These are phyloP conservation scores for Spathaspora sp. DNA, from an alignment of 1,139 yeast species.

Conservation along the genomic window DNA sequence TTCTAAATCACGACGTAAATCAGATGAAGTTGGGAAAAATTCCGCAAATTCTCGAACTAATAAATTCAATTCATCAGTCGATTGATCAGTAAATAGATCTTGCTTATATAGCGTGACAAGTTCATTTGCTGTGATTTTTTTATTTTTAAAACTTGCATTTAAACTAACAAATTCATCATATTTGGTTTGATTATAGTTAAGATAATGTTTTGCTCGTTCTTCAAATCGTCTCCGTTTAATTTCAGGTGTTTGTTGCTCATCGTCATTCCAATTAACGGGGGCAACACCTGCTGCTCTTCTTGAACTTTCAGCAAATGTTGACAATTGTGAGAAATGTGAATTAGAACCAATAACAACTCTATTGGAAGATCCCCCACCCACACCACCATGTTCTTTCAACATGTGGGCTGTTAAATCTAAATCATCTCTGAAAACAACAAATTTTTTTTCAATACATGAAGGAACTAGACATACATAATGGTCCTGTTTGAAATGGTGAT, in stretches of 20 bases:
- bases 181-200: constrained; percentile 51
- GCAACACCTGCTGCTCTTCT: constrained; percentile 8
- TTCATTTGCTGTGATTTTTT: constrained; percentile 48
- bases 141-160: constrained; percentile 50
- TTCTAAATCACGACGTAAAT: constrained; percentile 26
- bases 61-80: constrained; percentile 49
- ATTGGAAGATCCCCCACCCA: constrained; percentile 42
- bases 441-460: constrained; percentile 82
- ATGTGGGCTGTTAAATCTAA: constrained; percentile 87
- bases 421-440: constrained; percentile 88
- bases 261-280: constrained; percentile 6
- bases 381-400: constrained; percentile 75
- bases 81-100: constrained; percentile 45
- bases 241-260: constrained; percentile 38
- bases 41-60: constrained; percentile 59
- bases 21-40: constrained; percentile 42
- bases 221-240: constrained; percentile 66
- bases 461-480: constrained; percentile 84
- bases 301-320: constrained; percentile 45
- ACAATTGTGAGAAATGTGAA: constrained; percentile 61
- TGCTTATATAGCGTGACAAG: constrained; percentile 48
- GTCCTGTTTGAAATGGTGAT: constrained; percentile 66
- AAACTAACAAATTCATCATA: constrained; percentile 49
- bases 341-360: constrained; percentile 44
- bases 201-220: constrained; percentile 81